These are phyloP conservation scores for Mycosphaerella arachidis DNA, from an alignment of 2,329 filamentous ascomycete species.

Conservation along the genomic window DNA sequence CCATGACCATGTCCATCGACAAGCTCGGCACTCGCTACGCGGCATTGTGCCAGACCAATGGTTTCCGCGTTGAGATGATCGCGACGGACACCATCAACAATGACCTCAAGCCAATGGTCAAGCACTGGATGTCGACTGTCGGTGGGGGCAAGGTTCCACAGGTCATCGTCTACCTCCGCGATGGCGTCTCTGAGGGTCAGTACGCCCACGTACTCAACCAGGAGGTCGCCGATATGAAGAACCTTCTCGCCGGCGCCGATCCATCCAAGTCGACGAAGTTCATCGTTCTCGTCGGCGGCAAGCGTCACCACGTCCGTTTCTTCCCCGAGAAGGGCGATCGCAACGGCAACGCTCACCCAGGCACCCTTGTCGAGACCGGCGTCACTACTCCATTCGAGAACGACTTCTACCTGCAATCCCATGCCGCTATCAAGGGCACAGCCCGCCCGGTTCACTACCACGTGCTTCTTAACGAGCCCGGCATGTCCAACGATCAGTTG, in stretches of 20 bases:
- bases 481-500: conserved; percentile 62
- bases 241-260: conserved; percentile 34
- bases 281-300: conserved; percentile 82
- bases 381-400: conserved; percentile 89
- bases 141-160: conserved; percentile 55
- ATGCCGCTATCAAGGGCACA: conserved; percentile 86
- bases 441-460: conserved; percentile 82
- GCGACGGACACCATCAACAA: conserved; percentile 59
- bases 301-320: conserved; percentile 90
- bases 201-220: conserved; percentile 72
- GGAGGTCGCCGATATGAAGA: conserved; percentile 71
- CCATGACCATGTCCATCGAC: conserved; percentile 79
- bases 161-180: conserved; percentile 88
- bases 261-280: conserved; percentile 57
- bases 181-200: conserved; percentile 85
- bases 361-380: conserved; percentile 80
- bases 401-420: conserved; percentile 73
- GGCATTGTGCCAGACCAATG: conserved; percentile 77
- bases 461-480: conserved; percentile 76
- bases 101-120: conserved; percentile 57
- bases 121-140: conserved; percentile 58
- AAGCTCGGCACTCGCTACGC: conserved; percentile 67
- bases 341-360: conserved; percentile 78
- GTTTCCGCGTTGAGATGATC: conserved; percentile 75
- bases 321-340: conserved; percentile 72